Evolutionary conservation across 2,329 filamentous ascomycete genomes (phyloP).

Genomic region (Hypomyces perniciosus): DNA sequence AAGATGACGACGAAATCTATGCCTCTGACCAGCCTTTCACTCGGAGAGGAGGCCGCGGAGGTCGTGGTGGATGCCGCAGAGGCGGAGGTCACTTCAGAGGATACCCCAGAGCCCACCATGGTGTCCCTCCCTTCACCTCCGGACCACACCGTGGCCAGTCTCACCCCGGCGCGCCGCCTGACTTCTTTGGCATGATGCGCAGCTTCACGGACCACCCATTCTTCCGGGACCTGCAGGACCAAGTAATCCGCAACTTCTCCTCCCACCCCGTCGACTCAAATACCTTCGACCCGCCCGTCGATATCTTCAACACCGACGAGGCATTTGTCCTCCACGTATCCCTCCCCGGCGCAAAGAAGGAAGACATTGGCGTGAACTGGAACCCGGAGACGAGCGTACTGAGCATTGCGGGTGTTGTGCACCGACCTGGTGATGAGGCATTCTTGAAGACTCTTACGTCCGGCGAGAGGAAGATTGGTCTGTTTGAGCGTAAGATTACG

Average conservation of each 20-base stretch:
- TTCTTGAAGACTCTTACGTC: slow-evolving; percentile 58
- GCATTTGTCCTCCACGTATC: slow-evolving; percentile 68
- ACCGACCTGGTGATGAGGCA: slow-evolving; percentile 65
- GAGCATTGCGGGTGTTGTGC: slow-evolving; percentile 64
- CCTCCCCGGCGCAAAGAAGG: slow-evolving; percentile 71
- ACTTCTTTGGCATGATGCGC: slow-evolving; percentile 35
- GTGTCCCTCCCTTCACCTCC: slow-evolving; percentile 13
- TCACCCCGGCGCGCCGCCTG: slow-evolving; percentile 22
- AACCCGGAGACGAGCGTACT: slow-evolving; percentile 61
- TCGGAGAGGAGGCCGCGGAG: slow-evolving; percentile 1
- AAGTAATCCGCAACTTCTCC: slow-evolving; percentile 24
- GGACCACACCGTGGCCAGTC: not conserved
- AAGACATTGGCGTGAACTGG: slow-evolving; percentile 73
- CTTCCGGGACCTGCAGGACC: slow-evolving; percentile 36
- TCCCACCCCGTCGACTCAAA: slow-evolving; percentile 19
- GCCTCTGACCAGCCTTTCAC: slow-evolving; percentile 17
- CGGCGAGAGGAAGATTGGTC: slow-evolving; percentile 64
- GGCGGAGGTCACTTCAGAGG: slow-evolving; percentile 18
- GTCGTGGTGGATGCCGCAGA: slow-evolving; percentile 9
- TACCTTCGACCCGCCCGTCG: slow-evolving; percentile 59
- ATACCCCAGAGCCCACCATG: slow-evolving; percentile 22
- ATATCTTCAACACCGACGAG: slow-evolving; percentile 64
- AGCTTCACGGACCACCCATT: slow-evolving; percentile 37
- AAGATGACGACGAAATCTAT: slow-evolving; percentile 22
- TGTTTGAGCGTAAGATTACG: slow-evolving; percentile 65